These are phyloP conservation scores for Penicillium arizonense DNA, from an alignment of 495 filamentous ascomycete species.

Conservation along the genomic window DNA sequence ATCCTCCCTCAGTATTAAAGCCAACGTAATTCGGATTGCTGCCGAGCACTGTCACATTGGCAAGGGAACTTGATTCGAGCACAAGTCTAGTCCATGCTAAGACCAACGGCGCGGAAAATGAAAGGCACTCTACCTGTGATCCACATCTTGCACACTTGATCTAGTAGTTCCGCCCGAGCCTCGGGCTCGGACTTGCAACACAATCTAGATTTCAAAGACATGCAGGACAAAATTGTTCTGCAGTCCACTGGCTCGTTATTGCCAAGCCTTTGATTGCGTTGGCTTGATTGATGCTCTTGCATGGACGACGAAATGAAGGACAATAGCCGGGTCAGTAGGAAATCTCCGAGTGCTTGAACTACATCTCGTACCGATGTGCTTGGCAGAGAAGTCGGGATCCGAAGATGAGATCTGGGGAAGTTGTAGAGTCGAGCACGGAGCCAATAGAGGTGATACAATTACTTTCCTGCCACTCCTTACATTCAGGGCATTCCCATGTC, in stretches of 20 bases:
- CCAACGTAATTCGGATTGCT: no score
- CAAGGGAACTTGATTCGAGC: neutral
- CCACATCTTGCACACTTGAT: neutral
- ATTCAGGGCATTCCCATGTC: no score
- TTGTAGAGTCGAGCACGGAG: no score
- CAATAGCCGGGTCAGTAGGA: no score
- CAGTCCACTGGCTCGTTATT: neutral
- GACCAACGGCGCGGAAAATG: neutral
- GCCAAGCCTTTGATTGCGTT: neutral
- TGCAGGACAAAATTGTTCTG: neutral
- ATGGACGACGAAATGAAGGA: neutral
- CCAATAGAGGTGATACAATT: no score
- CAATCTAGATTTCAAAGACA: neutral
- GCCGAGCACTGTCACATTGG: no score
- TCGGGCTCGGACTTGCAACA: neutral
- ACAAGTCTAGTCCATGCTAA: neutral
- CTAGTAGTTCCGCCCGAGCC: neutral
- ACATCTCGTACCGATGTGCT: neutral
- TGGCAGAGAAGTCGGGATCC: neutral
- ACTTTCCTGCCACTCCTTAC: no score
- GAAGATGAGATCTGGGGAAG: no score
- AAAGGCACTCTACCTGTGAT: neutral
- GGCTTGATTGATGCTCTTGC: neutral
- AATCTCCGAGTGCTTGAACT: no score
- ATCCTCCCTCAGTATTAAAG: no score